Evolutionary conservation across 2,329 filamentous ascomycete species (phyloP), one percentile per base, ranked within the genome.

Genomic region (Fusarium decemcellulare): DNA sequence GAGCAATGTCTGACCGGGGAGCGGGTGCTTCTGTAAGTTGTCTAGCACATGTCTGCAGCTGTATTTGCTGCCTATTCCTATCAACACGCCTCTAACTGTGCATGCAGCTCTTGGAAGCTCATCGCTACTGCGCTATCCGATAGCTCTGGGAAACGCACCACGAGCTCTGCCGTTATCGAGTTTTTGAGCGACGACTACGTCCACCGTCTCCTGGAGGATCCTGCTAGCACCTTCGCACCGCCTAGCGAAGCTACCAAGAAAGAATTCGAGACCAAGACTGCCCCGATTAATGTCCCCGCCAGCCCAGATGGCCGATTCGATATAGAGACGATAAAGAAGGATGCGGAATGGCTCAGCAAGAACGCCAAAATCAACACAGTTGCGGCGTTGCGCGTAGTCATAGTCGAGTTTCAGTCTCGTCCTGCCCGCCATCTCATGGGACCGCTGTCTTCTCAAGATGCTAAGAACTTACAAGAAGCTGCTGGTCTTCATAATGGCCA

Each of bases 1-100:
- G 92, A 94, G 81, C 90, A 92, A 78, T 97, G 93, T 83, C 87
- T 98, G 76, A 91, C 89, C 75, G 93, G 93, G 82, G 91, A 95
- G 80, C 88, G 88, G 76, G 87, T 92, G 78, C 86, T 98, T 76
- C 87, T 97, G 92, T 97, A 87, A 79, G 91, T 86, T 69, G 29
- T 39, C 27, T 51, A 40, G 23, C 23, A 16, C 61, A 40, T 59
- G 39, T 56, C 54, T 57, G 39, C 60, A 48, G 44, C 52, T 62
- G 37, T 39, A 64, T 61, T 37, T 58, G 47, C 57, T 74, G 59
- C 48, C 39, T 55, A 56, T 59, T 50, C 59, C 57, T 53, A 71
- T 42, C 64, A 63, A 58, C 60, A 63, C 70, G 62, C 70, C 64
- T 67, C 74, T 76, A 63, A 76, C 73, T 50, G 34, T 46, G 23